These are phyloP conservation scores for Wickerhamomyces rabaulensis DNA, from an alignment of 805 yeast species.

Conservation along the genomic window DNA sequence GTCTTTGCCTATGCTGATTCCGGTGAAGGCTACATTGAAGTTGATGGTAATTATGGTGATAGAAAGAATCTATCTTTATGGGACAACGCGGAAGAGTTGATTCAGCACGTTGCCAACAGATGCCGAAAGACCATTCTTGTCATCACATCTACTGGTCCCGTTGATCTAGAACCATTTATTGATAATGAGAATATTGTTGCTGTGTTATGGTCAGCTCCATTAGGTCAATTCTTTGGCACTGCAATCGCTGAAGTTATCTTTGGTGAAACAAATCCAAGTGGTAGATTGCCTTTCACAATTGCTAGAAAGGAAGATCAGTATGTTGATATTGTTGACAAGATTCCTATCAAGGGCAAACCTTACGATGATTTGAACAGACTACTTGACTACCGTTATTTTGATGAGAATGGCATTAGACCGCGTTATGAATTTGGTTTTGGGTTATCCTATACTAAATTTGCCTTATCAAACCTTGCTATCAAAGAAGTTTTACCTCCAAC, in stretches of 20 bases:
- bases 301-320: slow-evolving; percentile 46
- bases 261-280: slow-evolving; percentile 61
- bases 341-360: slow-evolving; percentile 30
- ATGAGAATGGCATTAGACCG: slow-evolving; percentile 49
- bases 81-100: slow-evolving; percentile 54
- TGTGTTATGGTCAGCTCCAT: slow-evolving; percentile 49
- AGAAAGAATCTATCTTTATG: slow-evolving; percentile 47
- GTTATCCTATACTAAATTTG: slow-evolving; percentile 5
- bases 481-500: slow-evolving; percentile 38
- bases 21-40: slow-evolving; percentile 55
- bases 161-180: slow-evolving; percentile 49
- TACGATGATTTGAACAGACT: slow-evolving; percentile 30
- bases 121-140: slow-evolving; percentile 54
- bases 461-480: slow-evolving; percentile 29
- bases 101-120: slow-evolving; percentile 40
- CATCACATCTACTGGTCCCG: slow-evolving; percentile 57
- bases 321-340: slow-evolving; percentile 38
- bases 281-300: slow-evolving; percentile 58
- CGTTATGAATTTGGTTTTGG: slow-evolving; percentile 50
- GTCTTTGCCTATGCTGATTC: slow-evolving; percentile 51
- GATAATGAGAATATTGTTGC: slow-evolving; percentile 55
- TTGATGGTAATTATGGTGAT: slow-evolving; percentile 57
- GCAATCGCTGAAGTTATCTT: slow-evolving; percentile 54
- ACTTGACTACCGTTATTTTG: slow-evolving; percentile 55
- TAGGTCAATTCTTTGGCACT: slow-evolving; percentile 51